These are phyloP conservation scores for Talaromyces adpressus DNA, from an alignment of 495 filamentous ascomycete species.

Conservation along the genomic window DNA sequence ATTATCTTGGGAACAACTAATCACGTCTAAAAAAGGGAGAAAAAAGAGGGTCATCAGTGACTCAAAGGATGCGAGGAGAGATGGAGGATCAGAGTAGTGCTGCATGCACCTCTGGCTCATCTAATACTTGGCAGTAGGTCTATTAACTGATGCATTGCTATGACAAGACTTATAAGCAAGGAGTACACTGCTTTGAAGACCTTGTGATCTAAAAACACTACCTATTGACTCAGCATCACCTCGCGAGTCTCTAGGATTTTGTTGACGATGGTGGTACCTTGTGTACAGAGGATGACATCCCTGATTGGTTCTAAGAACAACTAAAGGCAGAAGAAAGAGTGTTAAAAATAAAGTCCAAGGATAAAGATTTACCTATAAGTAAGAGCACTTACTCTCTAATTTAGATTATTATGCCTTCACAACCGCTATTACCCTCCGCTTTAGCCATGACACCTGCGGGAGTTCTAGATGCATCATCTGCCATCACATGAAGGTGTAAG, in stretches of 20 bases:
- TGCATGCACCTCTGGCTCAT: slow-evolving; percentile 8
- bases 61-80: slow-evolving; percentile 13
- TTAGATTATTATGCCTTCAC: background rate
- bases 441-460: background rate
- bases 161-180: slow-evolving; percentile 7
- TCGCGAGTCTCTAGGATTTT: no score
- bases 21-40: slow-evolving; percentile 11
- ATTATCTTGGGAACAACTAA: slow-evolving; percentile 13
- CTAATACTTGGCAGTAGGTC: slow-evolving; percentile 10
- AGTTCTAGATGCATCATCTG: background rate
- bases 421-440: background rate
- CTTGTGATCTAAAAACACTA: slow-evolving; percentile 15
- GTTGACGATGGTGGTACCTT: no score
- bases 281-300: no score
- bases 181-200: slow-evolving; percentile 13
- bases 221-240: background rate
- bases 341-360: background rate
- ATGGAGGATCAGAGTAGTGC: slow-evolving; percentile 13
- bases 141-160: slow-evolving; percentile 14
- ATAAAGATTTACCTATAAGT: background rate
- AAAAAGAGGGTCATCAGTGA: slow-evolving; percentile 16
- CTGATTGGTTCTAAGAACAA: background rate
- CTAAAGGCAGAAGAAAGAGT: background rate
- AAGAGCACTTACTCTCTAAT: background rate
- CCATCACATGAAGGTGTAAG: background rate